Evolutionary conservation across 2,329 filamentous ascomycete species (phyloP).

Genomic region (Xylariaceae sp.): DNA sequence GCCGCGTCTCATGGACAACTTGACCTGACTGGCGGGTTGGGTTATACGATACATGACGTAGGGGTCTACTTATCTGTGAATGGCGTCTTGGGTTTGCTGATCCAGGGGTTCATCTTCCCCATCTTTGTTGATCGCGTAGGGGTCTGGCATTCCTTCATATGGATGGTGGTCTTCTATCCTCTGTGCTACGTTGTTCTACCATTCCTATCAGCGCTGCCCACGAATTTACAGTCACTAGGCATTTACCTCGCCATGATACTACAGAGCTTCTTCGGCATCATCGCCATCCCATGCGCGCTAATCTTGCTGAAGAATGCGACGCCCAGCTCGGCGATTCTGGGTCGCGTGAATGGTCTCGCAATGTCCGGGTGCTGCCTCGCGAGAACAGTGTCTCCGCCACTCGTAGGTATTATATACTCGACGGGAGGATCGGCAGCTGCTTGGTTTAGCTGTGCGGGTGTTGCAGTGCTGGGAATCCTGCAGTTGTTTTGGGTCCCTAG

Average conservation of each 20-base stretch:
- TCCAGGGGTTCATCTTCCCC: conserved; percentile 75
- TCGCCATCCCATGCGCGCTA: conserved; percentile 70
- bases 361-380: conserved; percentile 75
- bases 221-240: conserved; percentile 59
- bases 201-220: conserved; percentile 66
- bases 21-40: conserved; percentile 65
- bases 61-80: conserved; percentile 73
- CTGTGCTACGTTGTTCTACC: conserved; percentile 72
- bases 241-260: conserved; percentile 70
- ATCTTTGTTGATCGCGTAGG: conserved; percentile 67
- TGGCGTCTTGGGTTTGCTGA: conserved; percentile 72
- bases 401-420: conserved; percentile 71
- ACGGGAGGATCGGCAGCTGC: conserved; percentile 56
- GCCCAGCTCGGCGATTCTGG: conserved; percentile 65
- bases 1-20: conserved; percentile 37
- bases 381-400: conserved; percentile 71
- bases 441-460: conserved; percentile 47
- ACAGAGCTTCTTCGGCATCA: conserved; percentile 71
- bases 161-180: conserved; percentile 70
- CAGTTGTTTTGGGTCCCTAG: conserved; percentile 42
- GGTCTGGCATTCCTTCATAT: conserved; percentile 69
- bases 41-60: conserved; percentile 68
- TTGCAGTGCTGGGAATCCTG: conserved; percentile 38
- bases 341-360: conserved; percentile 74
- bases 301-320: conserved; percentile 77